Base-by-base conservation (phyloP, 2,329 filamentous ascomycete genomes). In the Pseudogymnoascus sp. region DNA sequence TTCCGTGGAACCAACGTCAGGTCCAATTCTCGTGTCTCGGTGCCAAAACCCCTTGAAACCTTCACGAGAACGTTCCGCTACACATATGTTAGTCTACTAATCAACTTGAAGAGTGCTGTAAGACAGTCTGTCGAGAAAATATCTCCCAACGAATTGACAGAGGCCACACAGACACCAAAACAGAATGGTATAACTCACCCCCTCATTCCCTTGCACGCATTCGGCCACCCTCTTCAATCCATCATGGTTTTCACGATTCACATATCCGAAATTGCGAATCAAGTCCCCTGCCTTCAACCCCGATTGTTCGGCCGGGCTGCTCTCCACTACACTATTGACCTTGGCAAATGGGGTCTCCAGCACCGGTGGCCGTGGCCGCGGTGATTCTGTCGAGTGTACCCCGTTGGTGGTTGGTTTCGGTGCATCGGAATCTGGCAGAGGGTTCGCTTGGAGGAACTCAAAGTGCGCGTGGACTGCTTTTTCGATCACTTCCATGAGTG, bases 401-500 rank as follows among this genome's bases (percentile, higher is more conserved):
- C 62, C 62, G 62, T 64, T 50, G 62, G 58, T 65, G 60, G 64
- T 65, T 60, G 67, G 16, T 37, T 67, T 67, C 64, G 62, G 64
- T 64, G 65, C 41, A 67, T 64, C 60, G 63, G 36, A 63, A 50
- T 61, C 64, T n/a, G 69, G 60, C 58, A 69, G 71, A 57, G 77
- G 74, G 60, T 81, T 76, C 25, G 78, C 76, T 64, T 84, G 79
- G 65, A 82, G 80, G 43, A 89, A 73, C n/a, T 91, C 92, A 73
- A 97, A 96, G 71, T 94, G 89, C 66, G 89, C 86, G 71, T 97
- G 91, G n/a, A 99, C 81, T 54, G 86, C 86, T 70, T 87, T 87
- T 74, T 97, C 94, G 67, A 97, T 87, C 62, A 82, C 79, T 62
- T 77, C 76, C 92, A 97, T 97, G 43, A 97, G 77, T 38, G 86